Base-by-base conservation (phyloP, 1,284 basidiomycete genomes). In the Lentinula novae-zelandiae region DNA sequence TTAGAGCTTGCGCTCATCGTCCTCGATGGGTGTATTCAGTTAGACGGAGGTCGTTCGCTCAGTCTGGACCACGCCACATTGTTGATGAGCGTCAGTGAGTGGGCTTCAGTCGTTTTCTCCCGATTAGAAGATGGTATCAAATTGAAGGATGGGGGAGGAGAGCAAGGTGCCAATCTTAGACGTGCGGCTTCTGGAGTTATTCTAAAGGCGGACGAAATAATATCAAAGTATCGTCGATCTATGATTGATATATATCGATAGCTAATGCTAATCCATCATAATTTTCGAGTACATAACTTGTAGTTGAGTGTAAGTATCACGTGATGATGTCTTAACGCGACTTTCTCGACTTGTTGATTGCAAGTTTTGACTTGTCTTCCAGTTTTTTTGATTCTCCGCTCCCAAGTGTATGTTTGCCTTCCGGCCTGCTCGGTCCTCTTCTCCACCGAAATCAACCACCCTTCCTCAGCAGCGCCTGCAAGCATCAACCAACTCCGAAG, bases 171-270 rank as follows among this genome's bases (percentile, higher is more conserved):
- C 3, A 81, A 82, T 61, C 69, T 93, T 46, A 82, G 81, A 54
- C 82, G 86, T 55, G 86, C 86, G 0, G 86, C 89, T 1, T 93
- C 93, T 0, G 93, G 92, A 0, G 87, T 95, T 0, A 72, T 95
- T 39, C 75, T 96, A 58, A 92, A 92, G 69, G 81, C 92, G 3
- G 88, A 93, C 54, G 87, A 92, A 67, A 75, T 96, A 5, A 83
- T 82, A 8, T 85, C 86, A 51, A 84, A 78, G 69, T 95, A 92
- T 92, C 80, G 85, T 46, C 78, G 86, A 61, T 87, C 89, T 0
- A 92, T 92, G 84, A 74, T 61, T 36, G 58, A 63, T 39, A 57
- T 50, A 27, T 27, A 27, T 27, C 3, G 27, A 27, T 27, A 27
- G 27, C 27, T 27, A 27, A 4, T 17, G 17, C 17, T 17, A 17